Base-by-base conservation (phyloP, 495 filamentous ascomycete species). In the Melanomma pulvis-pyrius region DNA sequence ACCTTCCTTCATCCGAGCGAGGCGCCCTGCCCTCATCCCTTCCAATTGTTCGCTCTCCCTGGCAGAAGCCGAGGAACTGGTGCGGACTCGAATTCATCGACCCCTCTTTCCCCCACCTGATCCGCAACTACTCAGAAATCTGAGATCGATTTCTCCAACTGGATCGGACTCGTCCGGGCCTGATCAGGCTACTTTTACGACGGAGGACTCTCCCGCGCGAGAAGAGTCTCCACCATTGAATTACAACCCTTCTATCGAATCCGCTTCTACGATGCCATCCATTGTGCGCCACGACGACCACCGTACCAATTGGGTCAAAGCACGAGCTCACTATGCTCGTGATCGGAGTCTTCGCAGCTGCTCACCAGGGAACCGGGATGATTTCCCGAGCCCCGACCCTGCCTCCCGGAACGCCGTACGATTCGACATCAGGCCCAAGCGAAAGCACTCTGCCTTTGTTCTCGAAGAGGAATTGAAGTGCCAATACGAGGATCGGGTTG, bases 371-470 rank as follows among this genome's bases (percentile, higher is more conserved):
- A 36, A 36, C 13, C 32, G 13, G 13, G 13, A 13, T 6, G 32
- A 13, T 13, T 36, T 36, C 32, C 32, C 6, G 13, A 13, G 32
- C 32, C 13, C 32, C 32, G 36, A 46, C 9, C 1, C 19, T 22
- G 51, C 15, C 13, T 26, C 24, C 26, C 44, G 1, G 9, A 51
- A 48, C 28, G 12, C 22, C n/a, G 34, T 13, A 2, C 48, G 24
- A 17, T 6, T 56, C 17, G 28, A 66, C 9, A 22, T 59, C 21
- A 30, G 49, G 13, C 58, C 63, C 3, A 71, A 65, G 36, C 69
- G 69, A 7, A 72, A 72, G 34, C 69, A 65, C 26, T 54, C 64
- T 21, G 65, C 69, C 15, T 72, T 72, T 44, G 52, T 72, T 13
- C 29, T 59, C 8, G 65, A 72, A 11, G 61, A 72, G 47, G 69